Conservation (phyloP, 2,329 filamentous ascomycete species). For the Pseudohalonectria lignicola region DNA sequence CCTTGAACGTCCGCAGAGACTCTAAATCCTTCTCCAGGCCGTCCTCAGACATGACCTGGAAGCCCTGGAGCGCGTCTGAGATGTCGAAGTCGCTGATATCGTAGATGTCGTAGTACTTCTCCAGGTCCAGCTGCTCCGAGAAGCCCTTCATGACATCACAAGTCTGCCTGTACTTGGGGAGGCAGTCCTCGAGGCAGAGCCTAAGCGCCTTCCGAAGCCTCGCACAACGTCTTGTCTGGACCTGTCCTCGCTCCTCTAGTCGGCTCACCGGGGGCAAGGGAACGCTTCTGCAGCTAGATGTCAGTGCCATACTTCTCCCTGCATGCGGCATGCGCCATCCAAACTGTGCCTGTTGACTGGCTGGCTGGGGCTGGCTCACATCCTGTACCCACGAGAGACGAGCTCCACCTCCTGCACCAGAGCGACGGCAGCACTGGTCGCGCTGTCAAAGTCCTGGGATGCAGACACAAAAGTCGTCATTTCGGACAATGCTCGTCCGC, state of each 20-base stretch:
- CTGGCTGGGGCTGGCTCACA: slow-evolving; percentile 56
- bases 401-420: slow-evolving; percentile 93
- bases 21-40: slow-evolving; percentile 67
- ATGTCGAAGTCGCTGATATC: slow-evolving; percentile 67
- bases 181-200: slow-evolving; percentile 55
- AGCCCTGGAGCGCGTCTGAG: slow-evolving; percentile 54
- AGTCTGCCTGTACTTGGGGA: slow-evolving; percentile 62
- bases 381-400: slow-evolving; percentile 78
- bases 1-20: slow-evolving; percentile 70
- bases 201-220: slow-evolving; percentile 69
- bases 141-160: slow-evolving; percentile 59
- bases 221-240: slow-evolving; percentile 67
- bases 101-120: slow-evolving; percentile 88
- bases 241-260: slow-evolving; percentile 75
- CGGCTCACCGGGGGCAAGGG: slow-evolving; percentile 87
- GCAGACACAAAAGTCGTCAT: slow-evolving; percentile 59
- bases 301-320: too few species aligned
- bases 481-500: slow-evolving; percentile 61
- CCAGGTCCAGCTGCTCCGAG: slow-evolving; percentile 69
- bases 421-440: slow-evolving; percentile 62
- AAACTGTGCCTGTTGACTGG: not conserved
- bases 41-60: slow-evolving; percentile 35
- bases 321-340: slow-evolving; percentile 9
- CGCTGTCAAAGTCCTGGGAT: slow-evolving; percentile 72
- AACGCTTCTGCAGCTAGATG: slow-evolving; percentile 60